Evolutionary conservation across 306 rosid genomes (phyloP), one percentile per base, ranked within the genome.

Genomic region (Dalbergia cochinchinensis): DNA sequence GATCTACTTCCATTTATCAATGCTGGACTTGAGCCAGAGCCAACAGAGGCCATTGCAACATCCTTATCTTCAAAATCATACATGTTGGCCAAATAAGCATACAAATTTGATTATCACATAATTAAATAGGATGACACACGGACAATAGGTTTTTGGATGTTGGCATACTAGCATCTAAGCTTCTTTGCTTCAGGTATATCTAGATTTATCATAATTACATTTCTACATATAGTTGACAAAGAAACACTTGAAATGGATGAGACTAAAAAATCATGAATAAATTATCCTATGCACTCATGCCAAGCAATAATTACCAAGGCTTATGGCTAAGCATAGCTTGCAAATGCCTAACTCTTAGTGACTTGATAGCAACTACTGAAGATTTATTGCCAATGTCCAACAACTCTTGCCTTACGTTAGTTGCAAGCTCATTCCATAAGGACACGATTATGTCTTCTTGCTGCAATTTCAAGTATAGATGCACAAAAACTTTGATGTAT

Each of bases 361-460:
- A 88, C 71, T 95, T 95, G 50, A 95, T 85, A 57, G 99, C 98
- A 59, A 95, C 89, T 48, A 93, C 33, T 5, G 97, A 98, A 44
- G 88, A 87, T 71, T 86, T 82, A 63, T 93, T 91, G 63, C 78
- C 96, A 8, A 69, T 79, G 76, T 93, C 94, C 59, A 95, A 78
- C 81, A 95, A 82, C 44, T 91, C 92, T 82, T 95, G 96, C 15
- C 98, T 98, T 5, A 86, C 64, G 78, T 12, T 79, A 61, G 94
- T 95, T 53, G 98, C 98, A 67, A 93, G 99, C 1, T 93, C 99
- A 72, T 85, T 86, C 99, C 99, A 95, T 85, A 95, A 73, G 19
- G 99, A 93, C 74, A 95, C 94, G 35, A 89, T 91, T 50, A 95
- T 15, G 96, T 90, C 86, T n/a, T 95, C 71, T 89, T 93, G 31